Conservation (phyloP, 306 rosid species). For the Ammopiptanthus mongolicus region DNA sequence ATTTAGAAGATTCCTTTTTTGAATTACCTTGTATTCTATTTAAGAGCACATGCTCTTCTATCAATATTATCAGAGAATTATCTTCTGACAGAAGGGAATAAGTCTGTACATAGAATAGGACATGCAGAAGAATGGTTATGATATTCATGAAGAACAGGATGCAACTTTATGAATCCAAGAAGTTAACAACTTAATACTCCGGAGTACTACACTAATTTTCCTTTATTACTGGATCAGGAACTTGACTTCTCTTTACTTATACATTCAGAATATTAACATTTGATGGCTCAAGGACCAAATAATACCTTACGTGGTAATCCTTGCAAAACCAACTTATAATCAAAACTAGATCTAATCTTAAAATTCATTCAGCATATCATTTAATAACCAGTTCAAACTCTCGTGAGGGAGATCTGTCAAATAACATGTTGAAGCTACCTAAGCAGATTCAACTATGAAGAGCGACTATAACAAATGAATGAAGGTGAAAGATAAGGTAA, state of each 20-base stretch:
- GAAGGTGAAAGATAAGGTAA: not conserved
- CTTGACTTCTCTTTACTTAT: not conserved
- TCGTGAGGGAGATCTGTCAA: not conserved
- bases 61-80: no score
- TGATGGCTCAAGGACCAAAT: not conserved
- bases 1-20: no score
- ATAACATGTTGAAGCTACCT: not conserved
- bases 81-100: no score
- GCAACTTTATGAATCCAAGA: not conserved
- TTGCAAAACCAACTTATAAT: not conserved
- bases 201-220: not conserved
- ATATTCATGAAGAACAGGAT: not conserved
- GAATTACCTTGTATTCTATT: no score
- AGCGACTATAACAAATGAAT: not conserved
- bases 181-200: not conserved
- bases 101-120: not conserved
- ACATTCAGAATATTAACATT: not conserved
- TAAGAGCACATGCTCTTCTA: no score
- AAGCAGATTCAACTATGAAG: not conserved
- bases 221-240: not conserved
- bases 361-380: not conserved
- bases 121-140: not conserved
- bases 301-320: not conserved
- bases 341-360: not conserved
- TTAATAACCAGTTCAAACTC: not conserved